Conservation (phyloP, 805 yeast genomes). For the Myxozyma mucilagina region DNA sequence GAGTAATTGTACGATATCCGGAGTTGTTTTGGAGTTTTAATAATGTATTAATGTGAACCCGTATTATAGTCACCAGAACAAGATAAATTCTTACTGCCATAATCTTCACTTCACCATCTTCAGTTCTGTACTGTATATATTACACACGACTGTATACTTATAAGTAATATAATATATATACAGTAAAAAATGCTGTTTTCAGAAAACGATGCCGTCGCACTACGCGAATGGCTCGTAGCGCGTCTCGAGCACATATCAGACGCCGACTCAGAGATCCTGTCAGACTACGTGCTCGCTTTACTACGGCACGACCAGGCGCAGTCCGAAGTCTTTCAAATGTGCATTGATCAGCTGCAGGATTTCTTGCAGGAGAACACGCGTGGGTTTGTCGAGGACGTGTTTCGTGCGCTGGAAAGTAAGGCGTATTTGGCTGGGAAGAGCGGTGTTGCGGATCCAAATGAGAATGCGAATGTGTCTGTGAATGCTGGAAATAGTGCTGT, state of each 20-base stretch:
- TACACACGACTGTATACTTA: neutral
- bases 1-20: neutral
- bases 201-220: conserved; percentile 6
- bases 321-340: conserved; percentile 40
- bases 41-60: neutral
- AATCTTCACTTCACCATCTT: neutral
- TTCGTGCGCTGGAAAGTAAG: conserved; percentile 36
- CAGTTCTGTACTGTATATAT: too few relatives aligned
- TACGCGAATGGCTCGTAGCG: conserved; percentile 39
- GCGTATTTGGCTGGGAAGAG: too few relatives aligned
- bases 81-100: neutral
- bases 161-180: neutral
- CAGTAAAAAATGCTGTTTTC: conserved; percentile 9
- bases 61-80: neutral
- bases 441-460: too few relatives aligned
- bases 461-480: too few relatives aligned
- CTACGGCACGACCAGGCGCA: conserved; percentile 43
- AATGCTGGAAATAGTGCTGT: too few relatives aligned
- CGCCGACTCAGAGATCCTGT: conserved; percentile 47
- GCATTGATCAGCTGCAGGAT: conserved; percentile 45
- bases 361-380: conserved; percentile 40
- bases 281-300: conserved; percentile 50
- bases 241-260: conserved; percentile 38
- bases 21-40: neutral
- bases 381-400: conserved; percentile 41